Evolutionary conservation across 306 rosid species (phyloP), one percentile per base, ranked within the genome.

Genomic region (Medicago lupulina): DNA sequence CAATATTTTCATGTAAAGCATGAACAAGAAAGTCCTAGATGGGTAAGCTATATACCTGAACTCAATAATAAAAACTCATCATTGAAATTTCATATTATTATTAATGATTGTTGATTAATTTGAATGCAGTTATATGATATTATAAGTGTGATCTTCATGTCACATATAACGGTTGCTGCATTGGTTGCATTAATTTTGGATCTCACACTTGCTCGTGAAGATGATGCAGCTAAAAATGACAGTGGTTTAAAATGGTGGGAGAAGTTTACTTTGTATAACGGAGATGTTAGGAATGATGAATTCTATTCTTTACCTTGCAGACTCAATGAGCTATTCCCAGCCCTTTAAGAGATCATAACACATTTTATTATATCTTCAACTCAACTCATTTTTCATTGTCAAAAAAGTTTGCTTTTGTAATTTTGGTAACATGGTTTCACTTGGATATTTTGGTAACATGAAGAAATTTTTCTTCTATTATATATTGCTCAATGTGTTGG

Each of bases 161-260:
- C 96, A 0, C 93, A 88, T 73, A 58, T 90, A 68, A 85, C 88
- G 3, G 93, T 95, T 61, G 97, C 96, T 9, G 87, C 91, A 6
- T 36, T 85, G 73, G 86, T 90, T 78, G 92, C 92, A 23, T 67
- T 90, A 58, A 74, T 83, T 50, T 79, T 90, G 82, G 97, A 92
- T 21, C 74, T 82, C 80, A 83, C 95, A 0, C 83, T 93, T 53
- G 59, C 82, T 0, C 80, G 82, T 1, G 76, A 89, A 23, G 79
- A 87, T 4, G 80, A 86, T 6, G 89, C 85, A 1, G 62, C 84
- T 1, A 39, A 87, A 5, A 87, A 85, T 44, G 95, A 92, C 72
- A 86, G 82, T 17, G 83, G 91, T 19, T 82, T 88, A 75, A 73
- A 83, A 47, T 90, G 96, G 94, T 90, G 94, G 98, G 88, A 84